Percentiles rank a stretch among this genome's conserved stretches.
phyloP scores from a whole-genome alignment of 306 rosid species.

The Pterocarpus macrocarpus region DNA sequence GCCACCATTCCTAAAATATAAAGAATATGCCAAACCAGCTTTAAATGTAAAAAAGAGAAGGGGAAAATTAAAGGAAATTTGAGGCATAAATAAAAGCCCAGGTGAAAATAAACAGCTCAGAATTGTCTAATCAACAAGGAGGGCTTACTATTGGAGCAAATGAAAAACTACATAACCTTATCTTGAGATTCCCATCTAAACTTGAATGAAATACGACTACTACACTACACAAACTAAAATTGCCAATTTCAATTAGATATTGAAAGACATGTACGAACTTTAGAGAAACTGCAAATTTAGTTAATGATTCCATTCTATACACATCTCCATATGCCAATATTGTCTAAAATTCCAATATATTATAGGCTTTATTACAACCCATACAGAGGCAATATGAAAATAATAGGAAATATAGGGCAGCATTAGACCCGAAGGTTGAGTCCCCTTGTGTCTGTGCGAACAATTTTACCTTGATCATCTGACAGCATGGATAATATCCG shows the following conservation, averaged over 20 bases:
- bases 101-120: slow-evolving; percentile 26
- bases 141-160: background rate
- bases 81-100: slow-evolving; percentile 20
- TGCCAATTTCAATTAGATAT: slow-evolving; percentile 5
- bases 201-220: background rate
- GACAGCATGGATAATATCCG: slow-evolving; percentile 76
- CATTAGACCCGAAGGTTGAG: slow-evolving; percentile 4
- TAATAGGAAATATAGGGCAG: slow-evolving; percentile 9
- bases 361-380: background rate
- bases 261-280: slow-evolving; percentile 8
- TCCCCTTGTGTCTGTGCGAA: background rate
- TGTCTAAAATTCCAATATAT: slow-evolving; percentile 4
- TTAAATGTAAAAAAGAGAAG: background rate
- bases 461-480: slow-evolving; percentile 82
- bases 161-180: background rate
- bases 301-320: background rate
- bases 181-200: slow-evolving; percentile 16
- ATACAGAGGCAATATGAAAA: slow-evolving; percentile 29
- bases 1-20: background rate
- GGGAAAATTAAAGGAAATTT: background rate
- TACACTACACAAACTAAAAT: slow-evolving; percentile 1
- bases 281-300: slow-evolving; percentile 16
- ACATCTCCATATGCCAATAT: slow-evolving; percentile 6
- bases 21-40: slow-evolving; percentile 30
- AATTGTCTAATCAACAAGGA: slow-evolving; percentile 14